Conservation (phyloP, 2,329 filamentous ascomycete genomes). For the Huntiella savannae region DNA sequence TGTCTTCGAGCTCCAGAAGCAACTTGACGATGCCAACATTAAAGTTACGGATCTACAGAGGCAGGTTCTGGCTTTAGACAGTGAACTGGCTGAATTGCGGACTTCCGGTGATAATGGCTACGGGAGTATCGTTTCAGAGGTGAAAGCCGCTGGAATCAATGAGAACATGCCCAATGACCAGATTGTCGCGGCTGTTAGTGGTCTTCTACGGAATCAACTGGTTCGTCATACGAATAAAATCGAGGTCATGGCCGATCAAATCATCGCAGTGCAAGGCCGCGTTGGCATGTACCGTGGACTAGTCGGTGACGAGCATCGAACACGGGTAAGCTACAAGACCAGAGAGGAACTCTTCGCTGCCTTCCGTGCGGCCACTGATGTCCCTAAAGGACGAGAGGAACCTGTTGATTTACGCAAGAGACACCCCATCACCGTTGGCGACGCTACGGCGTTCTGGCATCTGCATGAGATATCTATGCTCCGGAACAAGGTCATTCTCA, state of each 20-base stretch:
- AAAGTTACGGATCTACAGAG: not conserved
- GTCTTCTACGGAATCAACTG: not conserved
- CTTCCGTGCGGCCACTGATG: not conserved
- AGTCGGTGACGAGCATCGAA: too few relatives aligned
- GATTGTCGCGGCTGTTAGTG: not conserved
- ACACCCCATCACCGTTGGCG: not conserved
- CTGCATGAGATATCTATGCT: not conserved
- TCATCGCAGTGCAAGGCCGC: not conserved
- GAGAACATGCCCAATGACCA: not conserved
- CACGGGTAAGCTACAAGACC: not conserved
- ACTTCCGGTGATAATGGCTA: not conserved
- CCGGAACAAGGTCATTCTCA: not conserved
- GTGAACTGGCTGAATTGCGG: not conserved
- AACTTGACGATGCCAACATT: not conserved
- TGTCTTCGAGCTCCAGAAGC: not conserved
- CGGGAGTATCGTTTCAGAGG: not conserved
- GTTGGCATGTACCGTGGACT: not conserved
- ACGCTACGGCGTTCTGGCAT: not conserved
- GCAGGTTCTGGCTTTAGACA: not conserved
- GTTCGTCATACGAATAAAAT: not conserved
- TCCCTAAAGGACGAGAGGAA: not conserved
- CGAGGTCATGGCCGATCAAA: not conserved
- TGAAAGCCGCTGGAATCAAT: not conserved
- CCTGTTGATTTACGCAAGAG: not conserved
- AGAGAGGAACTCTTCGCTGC: not conserved